Evolutionary conservation across 2,329 filamentous ascomycete genomes (phyloP).

Genomic region (Penicillium polonicum): DNA sequence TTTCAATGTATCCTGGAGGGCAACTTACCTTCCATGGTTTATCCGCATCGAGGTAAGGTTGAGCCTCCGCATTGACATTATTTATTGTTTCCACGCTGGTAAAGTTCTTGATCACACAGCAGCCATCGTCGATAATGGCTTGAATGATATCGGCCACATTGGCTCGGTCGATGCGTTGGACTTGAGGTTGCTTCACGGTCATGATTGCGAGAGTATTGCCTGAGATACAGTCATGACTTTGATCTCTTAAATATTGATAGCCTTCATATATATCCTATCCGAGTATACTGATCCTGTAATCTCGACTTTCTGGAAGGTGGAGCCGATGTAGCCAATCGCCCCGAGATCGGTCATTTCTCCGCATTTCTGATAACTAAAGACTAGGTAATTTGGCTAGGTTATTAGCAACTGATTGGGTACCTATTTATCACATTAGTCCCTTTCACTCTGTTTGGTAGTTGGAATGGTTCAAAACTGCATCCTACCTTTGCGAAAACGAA

Average conservation of each 20-base stretch:
- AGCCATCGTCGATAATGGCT: background rate
- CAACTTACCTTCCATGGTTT: background rate
- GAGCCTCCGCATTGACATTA: background rate
- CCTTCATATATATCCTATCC: background rate
- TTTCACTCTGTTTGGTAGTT: too few relatives aligned
- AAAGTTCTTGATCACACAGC: background rate
- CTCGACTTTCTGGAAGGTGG: background rate
- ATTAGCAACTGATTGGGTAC: too few relatives aligned
- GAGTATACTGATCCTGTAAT: background rate
- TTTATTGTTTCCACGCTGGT: background rate
- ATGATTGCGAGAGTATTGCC: background rate
- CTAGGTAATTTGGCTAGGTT: slow-evolving; percentile 10
- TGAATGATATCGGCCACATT: background rate
- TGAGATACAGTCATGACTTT: background rate
- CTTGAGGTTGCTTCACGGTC: background rate
- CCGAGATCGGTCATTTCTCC: background rate
- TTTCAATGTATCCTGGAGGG: background rate
- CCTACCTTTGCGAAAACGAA: too few relatives aligned
- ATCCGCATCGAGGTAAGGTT: background rate
- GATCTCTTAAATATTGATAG: background rate
- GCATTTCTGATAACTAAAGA: background rate
- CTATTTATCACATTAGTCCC: too few relatives aligned
- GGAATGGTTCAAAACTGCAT: too few relatives aligned
- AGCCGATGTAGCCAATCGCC: background rate
- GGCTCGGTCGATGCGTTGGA: background rate